These are phyloP conservation scores for Eucalyptus marginata DNA, from an alignment of 345 rosid species.

Conservation along the genomic window DNA sequence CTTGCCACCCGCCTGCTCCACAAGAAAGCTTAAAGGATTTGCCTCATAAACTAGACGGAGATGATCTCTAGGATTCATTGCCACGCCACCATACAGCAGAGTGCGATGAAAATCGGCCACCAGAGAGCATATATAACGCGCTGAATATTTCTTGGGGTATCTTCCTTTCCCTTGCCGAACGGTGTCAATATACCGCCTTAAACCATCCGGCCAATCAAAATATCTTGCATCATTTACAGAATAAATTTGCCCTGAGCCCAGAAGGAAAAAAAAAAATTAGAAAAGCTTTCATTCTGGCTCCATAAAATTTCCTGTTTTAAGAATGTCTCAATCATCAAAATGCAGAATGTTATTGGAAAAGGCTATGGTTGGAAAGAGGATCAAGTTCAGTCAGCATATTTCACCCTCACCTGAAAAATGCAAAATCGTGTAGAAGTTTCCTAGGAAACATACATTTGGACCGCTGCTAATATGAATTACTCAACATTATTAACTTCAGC, in stretches of 20 bases:
- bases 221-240: slow-evolving; percentile 92
- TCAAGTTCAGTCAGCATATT: background rate
- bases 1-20: slow-evolving; percentile 81
- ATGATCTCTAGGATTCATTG: slow-evolving; percentile 95
- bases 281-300: background rate
- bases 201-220: slow-evolving; percentile 92
- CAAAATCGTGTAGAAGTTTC: background rate
- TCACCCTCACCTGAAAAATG: background rate
- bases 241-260: slow-evolving; percentile 69
- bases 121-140: slow-evolving; percentile 84
- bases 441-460: background rate
- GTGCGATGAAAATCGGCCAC: slow-evolving; percentile 95
- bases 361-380: background rate
- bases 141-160: slow-evolving; percentile 85
- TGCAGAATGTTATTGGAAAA: background rate
- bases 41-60: slow-evolving; percentile 88
- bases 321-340: background rate
- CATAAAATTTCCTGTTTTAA: background rate
- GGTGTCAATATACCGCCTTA: slow-evolving; percentile 70
- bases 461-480: background rate
- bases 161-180: slow-evolving; percentile 85
- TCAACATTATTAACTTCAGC: background rate
- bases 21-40: slow-evolving; percentile 85
- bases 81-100: slow-evolving; percentile 74
- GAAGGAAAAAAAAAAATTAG: background rate